Base-by-base conservation (phyloP, 768 basidiomycete species). In the Kwoniella mangroviensis region DNA sequence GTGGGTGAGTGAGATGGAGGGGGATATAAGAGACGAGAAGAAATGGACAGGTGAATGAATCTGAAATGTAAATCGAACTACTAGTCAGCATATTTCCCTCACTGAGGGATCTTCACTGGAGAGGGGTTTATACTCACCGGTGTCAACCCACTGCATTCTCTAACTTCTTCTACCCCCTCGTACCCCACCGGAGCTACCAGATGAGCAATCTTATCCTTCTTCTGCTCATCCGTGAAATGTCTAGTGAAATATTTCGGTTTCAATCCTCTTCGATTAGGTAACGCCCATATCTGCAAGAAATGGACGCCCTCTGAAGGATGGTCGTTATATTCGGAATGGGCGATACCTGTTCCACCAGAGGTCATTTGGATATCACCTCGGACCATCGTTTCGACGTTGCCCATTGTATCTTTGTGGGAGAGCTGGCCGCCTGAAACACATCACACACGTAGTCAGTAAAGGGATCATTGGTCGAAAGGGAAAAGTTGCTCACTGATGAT, bases 351-450 rank as follows among this genome's bases (percentile, higher is more conserved):
- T 11, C 95, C 95, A 0, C 95, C 89, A 1, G 91, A 93, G 2
- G 94, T 94, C 84, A 97, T 88, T 82, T 98, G 95, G 41, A 98
- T 75, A 75, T 93, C 91, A 0, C 96, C 96, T 17, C 93, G 89
- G 80, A 90, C 89, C 79, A 98, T 88, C 68, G 94, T 86, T 82
- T 98, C 96, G 64, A 87, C 87, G 84, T 96, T 96, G 49, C 90
- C 90, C 91, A 97, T 92, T 5, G 90, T 92, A 84, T 98, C 96
- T 83, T 90, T 88, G 84, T 94, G 83, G 15, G 73, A 74, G 17
- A 84, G 76, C 61, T 82, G 75, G 59, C 83, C 81, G 24, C 69
- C 69, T 70, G 19, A 21, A 11, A 34, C 6, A 34, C 34, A 34
- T 34, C 34, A 34, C 34, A 34, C 34, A 5, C 34, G 9, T 6